These are phyloP conservation scores for Seiridium unicorne DNA, from an alignment of 2,329 filamentous ascomycete genomes.

Conservation along the genomic window DNA sequence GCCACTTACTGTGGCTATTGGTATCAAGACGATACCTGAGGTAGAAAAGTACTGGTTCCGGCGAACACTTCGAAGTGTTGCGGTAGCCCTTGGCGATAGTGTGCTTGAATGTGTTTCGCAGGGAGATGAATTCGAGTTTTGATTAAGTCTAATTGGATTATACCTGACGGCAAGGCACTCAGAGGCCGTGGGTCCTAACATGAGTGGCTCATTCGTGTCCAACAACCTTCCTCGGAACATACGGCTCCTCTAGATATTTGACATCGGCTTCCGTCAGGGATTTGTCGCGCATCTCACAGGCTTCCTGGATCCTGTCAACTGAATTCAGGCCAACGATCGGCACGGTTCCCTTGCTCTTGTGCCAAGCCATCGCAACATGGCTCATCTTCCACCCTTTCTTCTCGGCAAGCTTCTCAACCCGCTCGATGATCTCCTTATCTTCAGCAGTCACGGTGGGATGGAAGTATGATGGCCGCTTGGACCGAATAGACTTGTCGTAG, in stretches of 20 bases:
- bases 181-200: neutral
- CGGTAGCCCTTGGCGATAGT: neutral
- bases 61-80: neutral
- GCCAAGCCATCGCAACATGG: slow-evolving; percentile 64
- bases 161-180: neutral
- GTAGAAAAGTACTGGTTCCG: neutral
- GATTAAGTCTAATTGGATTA: neutral
- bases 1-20: neutral
- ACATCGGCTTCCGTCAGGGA: slow-evolving; percentile 57
- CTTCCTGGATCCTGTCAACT: slow-evolving; percentile 60
- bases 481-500: slow-evolving; percentile 22
- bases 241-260: slow-evolving; percentile 62
- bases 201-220: slow-evolving; percentile 25
- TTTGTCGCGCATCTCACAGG: slow-evolving; percentile 43
- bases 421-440: slow-evolving; percentile 39
- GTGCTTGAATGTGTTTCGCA: neutral
- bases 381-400: slow-evolving; percentile 61
- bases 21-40: neutral
- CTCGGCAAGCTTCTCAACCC: slow-evolving; percentile 57
- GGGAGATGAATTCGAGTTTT: neutral
- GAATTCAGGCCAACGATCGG: slow-evolving; percentile 63
- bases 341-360: slow-evolving; percentile 48
- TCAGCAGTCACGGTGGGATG: slow-evolving; percentile 29
- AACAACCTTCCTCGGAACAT: slow-evolving; percentile 48
- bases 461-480: slow-evolving; percentile 32